Evolutionary conservation across 495 filamentous ascomycete species (phyloP), one percentile per base, ranked within the genome.

Genomic region (Mycothermus thermophilus): DNA sequence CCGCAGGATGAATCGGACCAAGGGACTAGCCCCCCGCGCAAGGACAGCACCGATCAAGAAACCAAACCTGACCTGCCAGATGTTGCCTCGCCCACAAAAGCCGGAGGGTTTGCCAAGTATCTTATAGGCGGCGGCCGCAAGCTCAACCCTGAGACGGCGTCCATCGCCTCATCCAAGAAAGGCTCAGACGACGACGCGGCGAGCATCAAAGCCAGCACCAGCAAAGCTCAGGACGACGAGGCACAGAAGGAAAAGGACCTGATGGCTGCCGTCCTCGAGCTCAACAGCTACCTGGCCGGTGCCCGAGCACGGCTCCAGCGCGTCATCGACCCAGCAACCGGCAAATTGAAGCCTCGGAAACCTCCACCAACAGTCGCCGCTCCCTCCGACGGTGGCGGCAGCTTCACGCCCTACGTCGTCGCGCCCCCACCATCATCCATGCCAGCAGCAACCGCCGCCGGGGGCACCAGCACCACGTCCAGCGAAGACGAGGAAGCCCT

Each of bases 241-340:
- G 46, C 62, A 4, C 61, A 85, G 2, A 73, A 86, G 48, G 80
- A 78, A 2, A 86, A 84, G 48, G 84, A 95, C 40, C 64, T 99
- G 7, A 77, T 74, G 50, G 63, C 66, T 13, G 81, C 90, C 0
- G 81, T 85, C 17, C 72, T 74, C 16, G 85, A 86, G 46, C 68
- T 99, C 0, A 81, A 79, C 42, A 73, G 74, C 13, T 96, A 88
- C 51, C 66, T 99, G 5, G 87, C 81, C 1, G 82, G 87, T 35
- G 81, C 83, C 2, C 71, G 88, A 36, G 69, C 79, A 18, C 70
- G 81, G 34, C 74, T 96, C 32, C 84, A 93, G 47, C 74, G 77
- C 29, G 82, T 81, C 39, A 65, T 95, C 27, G 78, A 88, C 43
- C 75, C 75, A 2, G 79, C 52, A 68, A 74, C 67, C 19, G 84